These are phyloP conservation scores for Margaritispora aquatica DNA, from an alignment of 495 filamentous ascomycete species.

Conservation along the genomic window DNA sequence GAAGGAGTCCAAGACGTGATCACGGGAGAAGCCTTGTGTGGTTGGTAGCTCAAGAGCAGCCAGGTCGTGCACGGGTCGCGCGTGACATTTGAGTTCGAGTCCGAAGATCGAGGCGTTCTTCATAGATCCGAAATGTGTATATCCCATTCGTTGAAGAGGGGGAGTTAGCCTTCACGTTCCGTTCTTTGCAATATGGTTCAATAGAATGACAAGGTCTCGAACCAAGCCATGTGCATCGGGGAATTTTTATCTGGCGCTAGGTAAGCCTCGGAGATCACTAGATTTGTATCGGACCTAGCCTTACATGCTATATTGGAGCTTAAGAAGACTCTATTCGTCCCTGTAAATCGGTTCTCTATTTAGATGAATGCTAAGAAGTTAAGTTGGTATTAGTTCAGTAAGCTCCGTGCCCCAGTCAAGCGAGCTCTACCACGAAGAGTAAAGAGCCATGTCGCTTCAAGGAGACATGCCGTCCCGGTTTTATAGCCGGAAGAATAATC, in stretches of 20 bases:
- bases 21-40: neutral
- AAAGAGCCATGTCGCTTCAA: neutral
- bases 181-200: neutral
- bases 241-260: neutral
- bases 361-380: neutral
- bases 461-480: neutral
- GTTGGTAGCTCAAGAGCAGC: neutral
- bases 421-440: neutral
- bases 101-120: neutral
- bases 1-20: too few species aligned
- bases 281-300: neutral
- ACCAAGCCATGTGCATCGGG: neutral
- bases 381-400: neutral
- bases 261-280: neutral
- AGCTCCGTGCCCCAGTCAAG: neutral
- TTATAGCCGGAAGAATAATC: neutral
- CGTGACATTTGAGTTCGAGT: neutral
- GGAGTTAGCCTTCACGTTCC: neutral
- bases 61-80: neutral
- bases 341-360: neutral
- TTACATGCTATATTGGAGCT: neutral
- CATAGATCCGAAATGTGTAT: neutral
- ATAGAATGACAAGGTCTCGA: neutral
- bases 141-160: neutral
- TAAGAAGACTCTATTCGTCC: neutral